A percentile compares a stretch with the other conserved stretches of the same genome.
Conservation (phyloP, 148 eudicot species). For the Chenopodium formosanum region DNA sequence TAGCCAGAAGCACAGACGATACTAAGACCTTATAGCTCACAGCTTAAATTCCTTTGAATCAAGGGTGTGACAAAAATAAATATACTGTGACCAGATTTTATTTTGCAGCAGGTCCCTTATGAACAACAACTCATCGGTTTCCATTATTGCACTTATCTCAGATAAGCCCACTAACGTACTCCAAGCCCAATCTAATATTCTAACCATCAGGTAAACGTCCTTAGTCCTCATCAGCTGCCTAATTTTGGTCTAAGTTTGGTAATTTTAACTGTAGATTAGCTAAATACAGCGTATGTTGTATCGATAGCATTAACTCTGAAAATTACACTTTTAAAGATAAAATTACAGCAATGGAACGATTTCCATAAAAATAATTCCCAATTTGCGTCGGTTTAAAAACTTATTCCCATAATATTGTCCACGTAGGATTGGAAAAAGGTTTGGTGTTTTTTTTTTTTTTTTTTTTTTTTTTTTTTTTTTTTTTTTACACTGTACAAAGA, state of each 20-base stretch:
- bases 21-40: background rate
- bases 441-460: too few species aligned
- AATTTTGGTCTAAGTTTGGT: background rate
- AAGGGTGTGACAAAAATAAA: background rate
- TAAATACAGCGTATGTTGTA: background rate
- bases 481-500: too few species aligned
- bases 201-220: background rate
- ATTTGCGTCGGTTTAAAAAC: too few species aligned
- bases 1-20: background rate
- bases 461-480: too few species aligned
- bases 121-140: background rate
- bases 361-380: too few species aligned
- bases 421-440: too few species aligned
- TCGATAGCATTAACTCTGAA: background rate
- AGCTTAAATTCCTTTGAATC: background rate
- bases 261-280: background rate
- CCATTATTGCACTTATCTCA: background rate
- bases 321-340: background rate
- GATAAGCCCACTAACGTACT: background rate
- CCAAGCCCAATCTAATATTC: background rate
- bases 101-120: background rate
- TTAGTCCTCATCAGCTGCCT: background rate
- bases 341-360: background rate
- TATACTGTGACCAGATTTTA: background rate
- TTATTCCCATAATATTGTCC: too few species aligned